phyloP scores from a whole-genome alignment of 306 rosid genomes.

The Canavalia ensiformis region DNA sequence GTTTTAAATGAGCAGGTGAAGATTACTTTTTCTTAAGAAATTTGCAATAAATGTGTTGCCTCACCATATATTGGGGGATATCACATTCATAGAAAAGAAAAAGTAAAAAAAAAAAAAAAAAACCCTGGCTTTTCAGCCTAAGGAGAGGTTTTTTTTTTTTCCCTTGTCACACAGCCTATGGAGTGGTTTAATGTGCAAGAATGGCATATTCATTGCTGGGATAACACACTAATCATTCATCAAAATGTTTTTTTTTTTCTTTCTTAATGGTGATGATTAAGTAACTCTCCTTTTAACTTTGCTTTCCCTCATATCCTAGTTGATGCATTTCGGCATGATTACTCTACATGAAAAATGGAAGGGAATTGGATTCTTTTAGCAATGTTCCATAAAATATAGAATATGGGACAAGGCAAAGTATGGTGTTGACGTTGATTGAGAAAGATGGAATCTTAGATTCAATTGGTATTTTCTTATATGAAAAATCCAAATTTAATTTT shows the following conservation, averaged over 20 bases:
- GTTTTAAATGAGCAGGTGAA: not conserved
- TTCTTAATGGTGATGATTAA: constrained; percentile 22
- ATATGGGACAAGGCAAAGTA: constrained; percentile 22
- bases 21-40: not conserved
- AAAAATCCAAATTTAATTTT: constrained; percentile 25
- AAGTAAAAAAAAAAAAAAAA: not conserved
- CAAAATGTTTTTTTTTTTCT: constrained; percentile 6
- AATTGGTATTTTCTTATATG: constrained; percentile 26
- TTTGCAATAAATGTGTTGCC: not conserved
- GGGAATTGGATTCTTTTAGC: not conserved
- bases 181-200: constrained; percentile 8
- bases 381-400: constrained; percentile 20
- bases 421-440: constrained; percentile 43
- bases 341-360: constrained; percentile 7
- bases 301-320: constrained; percentile 45
- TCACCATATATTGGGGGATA: not conserved
- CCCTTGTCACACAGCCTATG: not conserved
- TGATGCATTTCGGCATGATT: constrained; percentile 46
- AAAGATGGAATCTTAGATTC: constrained; percentile 47
- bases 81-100: not conserved
- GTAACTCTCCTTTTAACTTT: constrained; percentile 11
- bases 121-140: not conserved
- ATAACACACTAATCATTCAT: constrained; percentile 30
- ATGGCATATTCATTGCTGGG: constrained; percentile 6
- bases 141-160: not conserved